Base-by-base conservation (phyloP, 495 filamentous ascomycete species). In the Lophiostoma macrostomum region DNA sequence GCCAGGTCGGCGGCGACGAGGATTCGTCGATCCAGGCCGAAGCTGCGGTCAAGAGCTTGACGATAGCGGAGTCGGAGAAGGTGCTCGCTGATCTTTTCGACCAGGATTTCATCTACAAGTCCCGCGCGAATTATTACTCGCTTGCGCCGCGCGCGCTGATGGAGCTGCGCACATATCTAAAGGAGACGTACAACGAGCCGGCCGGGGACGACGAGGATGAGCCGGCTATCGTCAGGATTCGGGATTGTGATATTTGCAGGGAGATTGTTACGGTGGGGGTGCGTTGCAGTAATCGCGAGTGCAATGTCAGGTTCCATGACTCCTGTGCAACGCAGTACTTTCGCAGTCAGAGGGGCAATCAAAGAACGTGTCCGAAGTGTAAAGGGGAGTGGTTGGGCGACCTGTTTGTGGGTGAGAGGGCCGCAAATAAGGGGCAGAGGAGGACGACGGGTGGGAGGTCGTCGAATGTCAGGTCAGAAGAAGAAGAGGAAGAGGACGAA, bases 221-320 rank as follows among this genome's bases (percentile, higher is more conserved):
- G 12, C 79, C 77, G 29, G 67, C 66, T 19, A 71, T 67, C 56
- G 14, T 55, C 63, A 78, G 78, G 53, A 86, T 98, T 66, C 95
- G 93, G 79, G 80, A 83, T 52, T 98, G 93, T 70, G 78, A 83
- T 66, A 88, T 86, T 1, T 98, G 93, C 67, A 87, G 81, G 69
- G 90, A 96, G 67, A 86, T 97, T 49, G 79, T 96, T 50, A 97
- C 90, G 6, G 72, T 87, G 54, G 56, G 56, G 22, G 4, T 28
- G 36, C 29, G 56, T 35, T 60, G 56, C 32, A 19, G n/a, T 7
- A 37, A 54, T 24, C 25, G 81, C 81, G 61, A 66, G 78, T 75
- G 41, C 44, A 34, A 16, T 19, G 48, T 36, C 11, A 27, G 35
- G 18, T 42, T 47, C 41, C 56, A 56, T 50, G 57, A 55, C 18